Evolutionary conservation across 2,329 filamentous ascomycete genomes (phyloP), one percentile per base, ranked within the genome.

Genomic region (Nothophoma quercina): DNA sequence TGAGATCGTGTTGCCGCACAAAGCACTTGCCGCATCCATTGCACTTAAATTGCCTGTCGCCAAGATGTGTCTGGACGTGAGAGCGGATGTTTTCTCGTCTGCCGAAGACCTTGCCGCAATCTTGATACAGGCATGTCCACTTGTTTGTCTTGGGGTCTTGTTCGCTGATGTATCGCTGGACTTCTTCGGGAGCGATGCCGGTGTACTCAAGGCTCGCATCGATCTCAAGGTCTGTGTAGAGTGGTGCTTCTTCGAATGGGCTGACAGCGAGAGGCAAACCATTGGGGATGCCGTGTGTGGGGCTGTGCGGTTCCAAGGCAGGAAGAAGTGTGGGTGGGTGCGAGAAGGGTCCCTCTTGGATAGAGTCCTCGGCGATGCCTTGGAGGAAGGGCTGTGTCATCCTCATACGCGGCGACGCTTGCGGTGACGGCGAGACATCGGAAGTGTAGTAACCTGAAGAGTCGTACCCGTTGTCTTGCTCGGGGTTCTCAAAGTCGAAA

Each of bases 51-150:
- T 97, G 95, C 39, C 95, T 85, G 74, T 99, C 95, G 67, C 96
- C 95, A 59, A 99, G 87, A 76, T 99, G 95, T 3, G 95, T 99
- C 77, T 99, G 95, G 12, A 99, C 91, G 73, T 99, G 95, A 0
- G 93, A 96, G 73, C 96, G 96, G 80, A 98, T 97, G 77, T 99
- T 98, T 75, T 99, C 95, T 74, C 97, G 96, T 64, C 95, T 86
- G n/a, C 93, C 93, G 71, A 99, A 98, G 45, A 87, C 85, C 75
- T 96, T 96, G 63, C 87, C 85, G 75, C 95, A 99, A 22, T 87
- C 87, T 7, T 91, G 79, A 64, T 74, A 81, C 13, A 81, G 69
- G 64, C 79, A 82, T 9, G 73, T 78, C 74, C 78, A 81, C 29
- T 79, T 75, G 58, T 75, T 73, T 44, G 72, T 77, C 13, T 63